Base-by-base conservation (phyloP, 1,284 basidiomycete genomes). In the Leccinum pseudoinsigne region DNA sequence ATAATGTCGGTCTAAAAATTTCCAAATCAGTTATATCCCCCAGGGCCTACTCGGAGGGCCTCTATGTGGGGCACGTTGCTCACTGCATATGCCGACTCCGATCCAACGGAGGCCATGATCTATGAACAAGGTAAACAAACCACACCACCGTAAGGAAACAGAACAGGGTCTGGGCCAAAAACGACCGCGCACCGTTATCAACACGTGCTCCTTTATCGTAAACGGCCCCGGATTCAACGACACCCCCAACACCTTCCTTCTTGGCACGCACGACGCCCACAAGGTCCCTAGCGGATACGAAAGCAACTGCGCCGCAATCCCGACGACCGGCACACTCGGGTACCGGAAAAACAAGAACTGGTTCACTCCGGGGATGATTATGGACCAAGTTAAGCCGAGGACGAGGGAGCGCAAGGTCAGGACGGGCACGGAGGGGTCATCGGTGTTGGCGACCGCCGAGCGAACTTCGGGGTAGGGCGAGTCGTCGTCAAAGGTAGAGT, bases 401-500 rank as follows among this genome's bases (percentile, higher is more conserved):
- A 82, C 70, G 89, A 89, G 92, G 31, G 85, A 80, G 21, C 91
- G 86, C 66, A 92, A 68, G 3, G 84, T 91, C 40, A 79, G 80
- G 4, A 77, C 80, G 2, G 87, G 88, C 70, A 90, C 86, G 34
- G 76, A 73, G 7, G 82, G 81, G 70, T 92, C 88, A 68, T 92
- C 89, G 2, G 85, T 87, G 71, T 90, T 89, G 47, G 87, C 84
- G 23, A 92, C 90, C 38, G 88, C 88, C 21, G 89, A 88, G 34
- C 91, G 85, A 21, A 93, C 90, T 71, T 92, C 89, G 9, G 88
- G 89, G 71, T 92, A 93, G 0, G 84, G 84, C 0, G 84, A 86
- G 63, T 86, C 84, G 61, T 84, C 82, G 45, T 77, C 69, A 12
- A 69, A 64, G 11, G 47, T 50, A 4, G 47, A 23, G 47, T 50